Evolutionary conservation across 1,284 basidiomycete species (phyloP).

Genomic region (Ceratobasidium sp.): DNA sequence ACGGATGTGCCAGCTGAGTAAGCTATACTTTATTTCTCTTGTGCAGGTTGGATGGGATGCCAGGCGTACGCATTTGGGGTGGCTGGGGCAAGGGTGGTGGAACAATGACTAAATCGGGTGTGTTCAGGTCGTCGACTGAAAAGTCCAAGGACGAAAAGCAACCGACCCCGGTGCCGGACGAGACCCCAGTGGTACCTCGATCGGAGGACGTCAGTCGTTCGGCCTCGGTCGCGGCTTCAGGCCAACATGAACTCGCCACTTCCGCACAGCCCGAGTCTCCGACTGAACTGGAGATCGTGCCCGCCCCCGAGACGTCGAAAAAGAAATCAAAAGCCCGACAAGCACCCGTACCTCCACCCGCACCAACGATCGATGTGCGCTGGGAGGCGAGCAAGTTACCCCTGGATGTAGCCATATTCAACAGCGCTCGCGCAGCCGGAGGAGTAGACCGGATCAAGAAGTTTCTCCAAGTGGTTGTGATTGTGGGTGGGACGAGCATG

Average conservation of each 20-base stretch:
- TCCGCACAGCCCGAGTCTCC: conserved; percentile 35
- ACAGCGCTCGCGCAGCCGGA: conserved; percentile 82
- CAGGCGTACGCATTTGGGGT: conserved; percentile 2
- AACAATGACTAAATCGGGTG: conserved; percentile 33
- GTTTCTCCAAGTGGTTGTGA: conserved; percentile 85
- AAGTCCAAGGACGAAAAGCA: conserved; percentile 1
- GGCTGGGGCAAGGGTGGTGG: neutral
- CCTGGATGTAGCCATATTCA: conserved; percentile 93
- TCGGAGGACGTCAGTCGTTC: no score
- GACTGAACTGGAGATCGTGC: conserved; percentile 4
- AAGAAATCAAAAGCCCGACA: neutral
- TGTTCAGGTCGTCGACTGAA: conserved; percentile 25
- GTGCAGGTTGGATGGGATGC: neutral
- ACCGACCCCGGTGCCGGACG: conserved; percentile 5
- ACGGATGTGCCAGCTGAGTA: conserved; percentile 17
- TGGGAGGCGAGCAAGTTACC: conserved; percentile 90
- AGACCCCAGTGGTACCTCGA: neutral
- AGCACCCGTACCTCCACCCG: neutral
- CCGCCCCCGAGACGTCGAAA: neutral
- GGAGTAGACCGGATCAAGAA: conserved; percentile 90
- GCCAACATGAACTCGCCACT: no score
- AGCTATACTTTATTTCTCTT: conserved; percentile 21
- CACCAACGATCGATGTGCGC: conserved; percentile 67
- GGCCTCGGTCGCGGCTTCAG: no score
- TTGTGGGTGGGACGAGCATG: conserved; percentile 82